phyloP scores from a whole-genome alignment of 148 eudicot species.

The Fallopia convolvulus region DNA sequence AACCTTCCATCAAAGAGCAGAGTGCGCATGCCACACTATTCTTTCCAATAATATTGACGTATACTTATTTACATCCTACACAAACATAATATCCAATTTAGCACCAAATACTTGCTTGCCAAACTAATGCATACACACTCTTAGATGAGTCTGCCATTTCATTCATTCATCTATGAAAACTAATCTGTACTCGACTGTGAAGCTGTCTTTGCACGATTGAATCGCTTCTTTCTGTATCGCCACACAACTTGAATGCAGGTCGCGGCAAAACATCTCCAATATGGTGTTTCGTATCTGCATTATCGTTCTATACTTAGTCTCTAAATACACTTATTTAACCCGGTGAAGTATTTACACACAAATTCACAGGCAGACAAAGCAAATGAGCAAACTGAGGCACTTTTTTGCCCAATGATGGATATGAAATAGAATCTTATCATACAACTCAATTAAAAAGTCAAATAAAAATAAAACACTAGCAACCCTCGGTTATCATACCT shows the following conservation, averaged over 20 bases:
- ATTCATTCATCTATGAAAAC: neutral
- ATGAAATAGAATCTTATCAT: neutral
- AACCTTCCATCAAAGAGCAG: neutral
- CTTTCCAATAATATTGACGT: neutral
- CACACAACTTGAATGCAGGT: slow-evolving; percentile 65
- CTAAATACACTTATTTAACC: neutral
- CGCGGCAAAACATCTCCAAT: slow-evolving; percentile 67
- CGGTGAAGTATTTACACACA: neutral
- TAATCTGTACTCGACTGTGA: neutral
- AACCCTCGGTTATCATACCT: neutral
- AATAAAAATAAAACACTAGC: neutral
- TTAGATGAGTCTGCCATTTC: neutral
- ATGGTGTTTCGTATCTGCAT: slow-evolving; percentile 66
- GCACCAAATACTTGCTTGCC: neutral
- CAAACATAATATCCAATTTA: neutral
- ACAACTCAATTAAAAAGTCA: neutral
- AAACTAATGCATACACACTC: neutral
- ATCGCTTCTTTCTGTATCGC: slow-evolving; percentile 65
- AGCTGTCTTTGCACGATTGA: slow-evolving; percentile 17
- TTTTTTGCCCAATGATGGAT: neutral
- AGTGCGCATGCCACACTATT: neutral
- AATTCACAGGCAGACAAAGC: slow-evolving; percentile 2
- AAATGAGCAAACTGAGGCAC: neutral
- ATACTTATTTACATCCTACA: neutral
- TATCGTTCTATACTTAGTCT: neutral